A percentile compares a stretch with the other conserved stretches of the same genome.
Conservation (phyloP, 257 asterid species). For the Solanum acaule region DNA sequence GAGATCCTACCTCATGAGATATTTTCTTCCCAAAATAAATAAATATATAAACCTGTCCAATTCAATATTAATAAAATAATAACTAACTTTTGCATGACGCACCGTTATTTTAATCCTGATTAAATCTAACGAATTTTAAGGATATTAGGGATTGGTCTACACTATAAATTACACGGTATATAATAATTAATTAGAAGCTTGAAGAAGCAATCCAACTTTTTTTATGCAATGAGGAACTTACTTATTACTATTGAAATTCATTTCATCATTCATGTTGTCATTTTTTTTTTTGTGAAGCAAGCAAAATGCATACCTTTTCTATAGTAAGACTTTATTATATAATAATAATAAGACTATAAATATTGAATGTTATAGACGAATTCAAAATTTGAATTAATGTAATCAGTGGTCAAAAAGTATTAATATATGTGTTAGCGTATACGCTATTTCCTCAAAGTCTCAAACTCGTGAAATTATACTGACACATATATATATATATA, state of each 20-base stretch:
- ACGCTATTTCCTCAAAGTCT: too few relatives aligned
- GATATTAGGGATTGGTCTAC: neutral
- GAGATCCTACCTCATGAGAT: neutral
- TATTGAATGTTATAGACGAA: neutral
- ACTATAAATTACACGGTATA: neutral
- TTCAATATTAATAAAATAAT: neutral
- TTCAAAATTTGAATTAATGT: neutral
- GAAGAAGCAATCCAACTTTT: neutral
- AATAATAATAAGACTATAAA: neutral
- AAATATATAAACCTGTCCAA: neutral
- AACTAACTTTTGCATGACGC: neutral
- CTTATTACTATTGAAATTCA: neutral
- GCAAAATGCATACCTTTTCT: neutral
- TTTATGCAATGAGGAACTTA: neutral
- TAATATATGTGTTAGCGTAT: neutral
- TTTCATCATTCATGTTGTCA: neutral
- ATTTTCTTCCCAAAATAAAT: neutral
- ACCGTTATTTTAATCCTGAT: too few relatives aligned
- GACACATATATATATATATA: neutral
- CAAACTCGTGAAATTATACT: too few relatives aligned
- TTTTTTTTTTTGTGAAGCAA: neutral
- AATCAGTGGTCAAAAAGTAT: neutral
- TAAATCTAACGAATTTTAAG: neutral
- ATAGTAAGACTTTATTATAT: neutral
- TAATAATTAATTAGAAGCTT: neutral